Evolutionary conservation across 495 filamentous ascomycete species (phyloP).

Genomic region (Chaetomium cochliodes): DNA sequence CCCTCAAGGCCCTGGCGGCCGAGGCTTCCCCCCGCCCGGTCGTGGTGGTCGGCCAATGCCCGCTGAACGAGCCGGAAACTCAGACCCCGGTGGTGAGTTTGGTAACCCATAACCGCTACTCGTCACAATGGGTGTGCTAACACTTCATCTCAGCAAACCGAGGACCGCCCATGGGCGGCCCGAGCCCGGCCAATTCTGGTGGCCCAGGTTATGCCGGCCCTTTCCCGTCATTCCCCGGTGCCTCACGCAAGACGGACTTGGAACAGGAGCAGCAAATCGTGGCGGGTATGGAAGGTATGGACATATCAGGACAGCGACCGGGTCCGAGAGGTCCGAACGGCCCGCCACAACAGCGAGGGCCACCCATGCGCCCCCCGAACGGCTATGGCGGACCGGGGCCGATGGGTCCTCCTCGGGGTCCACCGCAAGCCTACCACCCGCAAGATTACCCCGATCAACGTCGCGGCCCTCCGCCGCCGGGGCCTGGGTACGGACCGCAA

Average conservation of each 20-base stretch:
- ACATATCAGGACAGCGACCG: slow-evolving; percentile 49
- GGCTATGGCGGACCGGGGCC: slow-evolving; percentile 40
- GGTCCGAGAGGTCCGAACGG: slow-evolving; percentile 33
- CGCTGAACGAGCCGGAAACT: slow-evolving; percentile 33
- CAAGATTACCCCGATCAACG: slow-evolving; percentile 46
- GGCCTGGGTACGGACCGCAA: slow-evolving; percentile 34
- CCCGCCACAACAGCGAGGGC: slow-evolving; percentile 34
- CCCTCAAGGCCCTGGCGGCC: slow-evolving; percentile 34
- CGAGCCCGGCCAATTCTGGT: slow-evolving; percentile 39
- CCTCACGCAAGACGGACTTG: slow-evolving; percentile 46
- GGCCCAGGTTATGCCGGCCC: slow-evolving; percentile 59
- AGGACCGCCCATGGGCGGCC: slow-evolving; percentile 35
- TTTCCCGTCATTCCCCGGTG: slow-evolving; percentile 63
- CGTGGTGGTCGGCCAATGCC: slow-evolving; percentile 43
- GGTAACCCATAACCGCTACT: background rate
- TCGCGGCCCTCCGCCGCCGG: slow-evolving; percentile 39
- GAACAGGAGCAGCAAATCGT: slow-evolving; percentile 50
- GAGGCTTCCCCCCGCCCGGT: slow-evolving; percentile 43
- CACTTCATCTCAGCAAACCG: slow-evolving; percentile 31
- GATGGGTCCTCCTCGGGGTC: slow-evolving; percentile 40
- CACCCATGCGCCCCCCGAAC: slow-evolving; percentile 32
- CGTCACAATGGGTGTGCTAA: slow-evolving; percentile 12
- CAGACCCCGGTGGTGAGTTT: slow-evolving; percentile 41
- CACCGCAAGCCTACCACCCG: slow-evolving; percentile 37
- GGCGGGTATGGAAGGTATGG: slow-evolving; percentile 58